These are phyloP conservation scores for Ascomycota sp. DNA, from an alignment of 2,329 filamentous ascomycete genomes.

Conservation along the genomic window DNA sequence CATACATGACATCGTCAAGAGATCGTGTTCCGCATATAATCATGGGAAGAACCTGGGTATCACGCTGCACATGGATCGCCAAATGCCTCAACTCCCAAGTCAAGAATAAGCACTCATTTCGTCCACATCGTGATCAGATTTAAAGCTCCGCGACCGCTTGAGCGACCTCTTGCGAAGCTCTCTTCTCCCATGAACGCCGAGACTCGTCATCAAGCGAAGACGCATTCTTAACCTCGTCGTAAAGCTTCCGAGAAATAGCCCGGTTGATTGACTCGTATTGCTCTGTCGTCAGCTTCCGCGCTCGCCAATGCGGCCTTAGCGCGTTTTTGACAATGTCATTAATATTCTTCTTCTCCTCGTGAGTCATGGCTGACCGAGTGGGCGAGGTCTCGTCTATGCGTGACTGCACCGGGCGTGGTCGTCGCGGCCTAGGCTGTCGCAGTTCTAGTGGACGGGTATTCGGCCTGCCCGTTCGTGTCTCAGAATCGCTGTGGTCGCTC, in stretches of 20 bases:
- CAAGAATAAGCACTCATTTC: slow-evolving; percentile 7
- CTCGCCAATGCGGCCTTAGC: slow-evolving; percentile 65
- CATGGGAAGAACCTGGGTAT: slow-evolving; percentile 14
- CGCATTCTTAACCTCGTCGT: slow-evolving; percentile 42
- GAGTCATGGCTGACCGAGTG: slow-evolving; percentile 42
- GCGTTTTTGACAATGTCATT: slow-evolving; percentile 72
- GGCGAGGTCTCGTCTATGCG: slow-evolving; percentile 49
- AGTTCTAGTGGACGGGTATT: slow-evolving; percentile 22
- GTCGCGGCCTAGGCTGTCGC: slow-evolving; percentile 29
- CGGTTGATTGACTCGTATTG: slow-evolving; percentile 88
- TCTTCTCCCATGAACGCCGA: slow-evolving; percentile 50
- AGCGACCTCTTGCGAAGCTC: slow-evolving; percentile 61
- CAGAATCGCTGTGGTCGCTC: slow-evolving; percentile 25
- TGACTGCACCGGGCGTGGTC: slow-evolving; percentile 18
- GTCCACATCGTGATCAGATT: slow-evolving; percentile 16
- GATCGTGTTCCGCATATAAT: slow-evolving; percentile 7
- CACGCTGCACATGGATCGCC: slow-evolving; percentile 9
- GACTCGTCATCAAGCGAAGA: slow-evolving; percentile 42
- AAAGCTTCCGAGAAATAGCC: slow-evolving; percentile 70
- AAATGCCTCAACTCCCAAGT: slow-evolving; percentile 11
- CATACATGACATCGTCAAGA: slow-evolving; percentile 2
- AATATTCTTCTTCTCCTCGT: slow-evolving; percentile 72
- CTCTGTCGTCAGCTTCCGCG: slow-evolving; percentile 61
- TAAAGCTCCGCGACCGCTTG: slow-evolving; percentile 44
- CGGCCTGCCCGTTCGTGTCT: slow-evolving; percentile 10